Conservation (phyloP, 1,284 basidiomycete species). For the Cryptococcus depauperatus region DNA sequence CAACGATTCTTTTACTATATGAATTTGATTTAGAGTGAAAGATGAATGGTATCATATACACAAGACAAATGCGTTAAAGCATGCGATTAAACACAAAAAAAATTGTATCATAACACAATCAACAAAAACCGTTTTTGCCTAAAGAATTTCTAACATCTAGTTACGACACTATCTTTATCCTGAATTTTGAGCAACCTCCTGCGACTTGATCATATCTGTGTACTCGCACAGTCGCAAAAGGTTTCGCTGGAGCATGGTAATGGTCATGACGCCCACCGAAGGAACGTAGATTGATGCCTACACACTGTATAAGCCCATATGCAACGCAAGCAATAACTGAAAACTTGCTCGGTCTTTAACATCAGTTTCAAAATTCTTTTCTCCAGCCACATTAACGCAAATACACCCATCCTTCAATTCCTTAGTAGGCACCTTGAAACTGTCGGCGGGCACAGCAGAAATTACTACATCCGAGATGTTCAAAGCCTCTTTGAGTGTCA, state of each 20-base stretch:
- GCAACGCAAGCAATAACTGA: slow-evolving; percentile 1
- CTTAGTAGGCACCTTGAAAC: slow-evolving; percentile 82
- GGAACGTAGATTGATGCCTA: slow-evolving; percentile 87
- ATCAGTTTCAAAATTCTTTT: slow-evolving; percentile 94
- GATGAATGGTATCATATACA: too few relatives aligned
- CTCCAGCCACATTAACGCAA: slow-evolving; percentile 85
- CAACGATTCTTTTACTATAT: too few relatives aligned
- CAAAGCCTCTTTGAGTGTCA: slow-evolving; percentile 69
- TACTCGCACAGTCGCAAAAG: slow-evolving; percentile 71
- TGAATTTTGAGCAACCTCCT: not conserved
- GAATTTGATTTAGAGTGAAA: too few relatives aligned
- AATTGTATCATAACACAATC: too few relatives aligned
- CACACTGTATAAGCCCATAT: not conserved
- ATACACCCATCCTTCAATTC: slow-evolving; percentile 88
- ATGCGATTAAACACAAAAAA: too few relatives aligned
- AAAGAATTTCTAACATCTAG: too few relatives aligned
- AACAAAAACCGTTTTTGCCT: too few relatives aligned
- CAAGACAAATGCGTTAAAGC: too few relatives aligned
- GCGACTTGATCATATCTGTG: slow-evolving; percentile 45
- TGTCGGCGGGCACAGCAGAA: slow-evolving; percentile 75
- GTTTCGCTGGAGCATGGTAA: slow-evolving; percentile 91
- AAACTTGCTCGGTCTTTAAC: slow-evolving; percentile 72
- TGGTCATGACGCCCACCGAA: slow-evolving; percentile 92
- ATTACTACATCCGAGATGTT: slow-evolving; percentile 80
- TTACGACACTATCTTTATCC: too few relatives aligned